Percentiles rank a stretch among this genome's conserved stretches.
These are phyloP conservation scores for Pyrenophora graminea DNA, from an alignment of 2,329 filamentous ascomycete species.

Conservation along the genomic window DNA sequence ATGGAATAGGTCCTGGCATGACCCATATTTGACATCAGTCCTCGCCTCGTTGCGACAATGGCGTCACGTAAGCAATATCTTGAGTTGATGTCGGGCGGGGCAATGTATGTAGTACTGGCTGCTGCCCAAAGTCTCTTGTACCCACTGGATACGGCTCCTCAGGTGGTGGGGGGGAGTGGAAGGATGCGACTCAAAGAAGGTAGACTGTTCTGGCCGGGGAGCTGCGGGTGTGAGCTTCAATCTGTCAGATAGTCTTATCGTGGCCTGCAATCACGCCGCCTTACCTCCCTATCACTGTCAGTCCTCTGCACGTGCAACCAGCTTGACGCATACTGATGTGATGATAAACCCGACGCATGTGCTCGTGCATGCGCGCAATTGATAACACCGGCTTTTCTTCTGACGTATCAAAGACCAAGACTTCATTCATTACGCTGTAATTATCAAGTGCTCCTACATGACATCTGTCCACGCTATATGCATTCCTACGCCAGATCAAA, in stretches of 20 bases:
- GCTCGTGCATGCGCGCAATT: neutral
- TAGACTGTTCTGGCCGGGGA: slow-evolving; percentile 17
- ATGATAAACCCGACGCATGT: too few species aligned
- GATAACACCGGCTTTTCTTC: neutral
- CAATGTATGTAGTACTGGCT: slow-evolving; percentile 8
- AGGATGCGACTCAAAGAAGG: slow-evolving; percentile 9
- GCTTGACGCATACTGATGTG: too few species aligned
- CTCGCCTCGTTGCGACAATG: neutral
- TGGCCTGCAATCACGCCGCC: slow-evolving; percentile 13
- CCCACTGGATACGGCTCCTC: neutral
- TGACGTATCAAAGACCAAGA: too few species aligned
- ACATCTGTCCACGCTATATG: slow-evolving; percentile 12
- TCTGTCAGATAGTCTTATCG: slow-evolving; percentile 20
- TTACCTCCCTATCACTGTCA: slow-evolving; percentile 3
- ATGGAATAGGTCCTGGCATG: slow-evolving; percentile 44
- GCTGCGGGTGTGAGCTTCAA: neutral
- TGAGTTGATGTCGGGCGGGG: slow-evolving; percentile 14
- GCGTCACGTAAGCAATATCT: slow-evolving; percentile 4
- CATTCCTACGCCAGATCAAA: slow-evolving; percentile 16
- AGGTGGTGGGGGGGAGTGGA: slow-evolving; percentile 1
- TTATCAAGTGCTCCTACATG: neutral
- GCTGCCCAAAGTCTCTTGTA: slow-evolving; percentile 2
- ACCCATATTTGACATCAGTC: slow-evolving; percentile 22
- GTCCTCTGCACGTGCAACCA: slow-evolving; percentile 19
- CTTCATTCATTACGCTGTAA: neutral